Evolutionary conservation across 2,329 filamentous ascomycete species (phyloP).

Genomic region (Ascocoryne sarcoides): DNA sequence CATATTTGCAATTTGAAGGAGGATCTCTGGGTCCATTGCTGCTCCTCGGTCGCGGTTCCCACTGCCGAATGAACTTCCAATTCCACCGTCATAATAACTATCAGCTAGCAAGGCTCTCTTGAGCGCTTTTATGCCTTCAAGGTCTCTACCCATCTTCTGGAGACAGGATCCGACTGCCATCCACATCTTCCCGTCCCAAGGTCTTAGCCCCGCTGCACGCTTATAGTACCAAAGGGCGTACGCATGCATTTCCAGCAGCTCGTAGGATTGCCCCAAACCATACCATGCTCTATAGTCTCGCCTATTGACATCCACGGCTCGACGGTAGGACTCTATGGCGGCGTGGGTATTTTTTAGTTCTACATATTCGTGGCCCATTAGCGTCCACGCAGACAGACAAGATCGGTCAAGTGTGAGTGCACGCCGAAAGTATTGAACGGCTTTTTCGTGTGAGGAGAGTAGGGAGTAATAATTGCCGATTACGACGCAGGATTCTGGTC

Average conservation of each 20-base stretch:
- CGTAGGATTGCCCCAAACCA: constrained; percentile 91
- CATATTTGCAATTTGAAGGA: constrained; percentile 82
- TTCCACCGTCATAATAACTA: constrained; percentile 64
- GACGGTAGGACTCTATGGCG: constrained; percentile 91
- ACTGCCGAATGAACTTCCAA: constrained; percentile 33
- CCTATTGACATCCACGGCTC: constrained; percentile 90
- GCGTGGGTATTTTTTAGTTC: constrained; percentile 98
- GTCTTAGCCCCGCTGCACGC: constrained; percentile 82
- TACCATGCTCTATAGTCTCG: constrained; percentile 98
- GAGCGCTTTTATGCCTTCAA: constrained; percentile 90
- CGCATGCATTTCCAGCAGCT: constrained; percentile 95
- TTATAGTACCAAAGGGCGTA: constrained; percentile 98
- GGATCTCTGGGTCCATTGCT: constrained; percentile 76
- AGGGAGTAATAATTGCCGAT: constrained; percentile 96
- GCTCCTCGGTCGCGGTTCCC: constrained; percentile 38
- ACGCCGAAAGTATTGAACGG: constrained; percentile 93
- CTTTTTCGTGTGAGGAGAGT: constrained; percentile 92
- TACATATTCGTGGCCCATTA: constrained; percentile 98
- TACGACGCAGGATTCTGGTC: constrained; percentile 92
- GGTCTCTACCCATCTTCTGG: constrained; percentile 75
- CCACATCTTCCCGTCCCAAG: constrained; percentile 99
- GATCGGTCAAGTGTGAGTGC: constrained; percentile 83
- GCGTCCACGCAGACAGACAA: constrained; percentile 91
- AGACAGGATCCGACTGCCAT: constrained; percentile 89
- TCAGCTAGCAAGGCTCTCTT: constrained; percentile 87